Percentiles rank a stretch among this genome's conserved stretches.
Conservation (phyloP, 106 monocot species). For the Dendrobium officinale region DNA sequence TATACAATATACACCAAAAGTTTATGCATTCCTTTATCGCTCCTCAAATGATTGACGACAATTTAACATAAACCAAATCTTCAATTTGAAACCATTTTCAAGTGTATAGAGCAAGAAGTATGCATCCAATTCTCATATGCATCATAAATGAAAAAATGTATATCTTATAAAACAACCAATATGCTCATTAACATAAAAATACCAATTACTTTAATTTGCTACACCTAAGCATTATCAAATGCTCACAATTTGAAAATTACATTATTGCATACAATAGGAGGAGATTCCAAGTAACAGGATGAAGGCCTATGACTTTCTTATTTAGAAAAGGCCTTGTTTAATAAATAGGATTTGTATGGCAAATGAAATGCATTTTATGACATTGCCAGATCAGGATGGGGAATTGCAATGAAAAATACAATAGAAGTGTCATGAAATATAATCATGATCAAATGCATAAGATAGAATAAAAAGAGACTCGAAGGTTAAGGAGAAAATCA, state of each 20-base stretch:
- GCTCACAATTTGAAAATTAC: not conserved
- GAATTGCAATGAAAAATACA: not conserved
- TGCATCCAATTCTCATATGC: no score
- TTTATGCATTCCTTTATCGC: no score
- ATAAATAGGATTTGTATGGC: not conserved
- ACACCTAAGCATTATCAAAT: not conserved
- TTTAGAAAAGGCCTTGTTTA: not conserved
- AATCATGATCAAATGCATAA: not conserved
- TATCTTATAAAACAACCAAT: not conserved
- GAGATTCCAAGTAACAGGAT: not conserved
- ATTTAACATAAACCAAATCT: no score
- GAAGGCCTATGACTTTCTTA: not conserved
- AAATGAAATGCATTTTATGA: not conserved
- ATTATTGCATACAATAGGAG: not conserved
- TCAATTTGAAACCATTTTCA: no score
- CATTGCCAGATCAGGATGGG: not conserved
- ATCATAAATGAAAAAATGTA: no score
- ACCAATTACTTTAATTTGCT: not conserved
- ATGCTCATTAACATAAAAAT: not conserved
- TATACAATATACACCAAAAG: no score
- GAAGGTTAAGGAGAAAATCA: not conserved
- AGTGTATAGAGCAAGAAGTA: no score
- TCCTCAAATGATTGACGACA: no score
- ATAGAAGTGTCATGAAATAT: not conserved
- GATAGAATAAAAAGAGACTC: not conserved